phyloP scores from a whole-genome alignment of 148 eudicot genomes.

The Rhododendron mucronatum region DNA sequence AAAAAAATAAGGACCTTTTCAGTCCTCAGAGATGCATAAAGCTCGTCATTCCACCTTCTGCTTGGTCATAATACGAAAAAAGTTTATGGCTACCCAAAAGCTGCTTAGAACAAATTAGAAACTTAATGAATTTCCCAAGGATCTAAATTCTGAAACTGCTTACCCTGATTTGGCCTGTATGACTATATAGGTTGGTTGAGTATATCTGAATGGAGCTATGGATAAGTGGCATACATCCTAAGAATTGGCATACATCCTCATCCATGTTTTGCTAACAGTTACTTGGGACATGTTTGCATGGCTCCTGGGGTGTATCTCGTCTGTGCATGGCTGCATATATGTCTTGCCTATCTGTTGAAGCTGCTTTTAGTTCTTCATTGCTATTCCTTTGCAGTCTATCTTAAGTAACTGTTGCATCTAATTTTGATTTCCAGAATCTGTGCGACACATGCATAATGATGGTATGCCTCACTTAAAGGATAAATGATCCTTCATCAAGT shows the following conservation, averaged over 20 bases:
- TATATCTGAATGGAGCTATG: not conserved
- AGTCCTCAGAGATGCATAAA: not conserved
- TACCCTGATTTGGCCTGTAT: not conserved
- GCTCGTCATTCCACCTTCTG: not conserved
- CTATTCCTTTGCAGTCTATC: not conserved
- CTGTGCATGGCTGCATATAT: not conserved
- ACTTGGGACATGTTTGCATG: not conserved
- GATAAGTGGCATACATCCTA: not conserved
- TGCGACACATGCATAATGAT: not conserved
- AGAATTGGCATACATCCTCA: not conserved
- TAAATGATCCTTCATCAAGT: not conserved
- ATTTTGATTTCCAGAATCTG: not conserved
- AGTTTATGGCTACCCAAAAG: not conserved
- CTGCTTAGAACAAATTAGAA: not conserved
- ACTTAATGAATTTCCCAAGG: not conserved
- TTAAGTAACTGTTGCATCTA: not conserved
- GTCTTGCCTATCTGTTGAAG: not conserved
- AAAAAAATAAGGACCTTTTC: not conserved
- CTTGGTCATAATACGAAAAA: not conserved
- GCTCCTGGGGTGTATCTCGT: not conserved
- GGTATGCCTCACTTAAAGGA: not conserved
- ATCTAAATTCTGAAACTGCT: not conserved
- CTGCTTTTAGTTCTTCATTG: not conserved
- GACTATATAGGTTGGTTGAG: not conserved
- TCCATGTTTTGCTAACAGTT: not conserved